A percentile compares a stretch with the other conserved stretches of the same genome.
These are phyloP conservation scores for Nakataea oryzae DNA, from an alignment of 2,329 filamentous ascomycete species.

Conservation along the genomic window DNA sequence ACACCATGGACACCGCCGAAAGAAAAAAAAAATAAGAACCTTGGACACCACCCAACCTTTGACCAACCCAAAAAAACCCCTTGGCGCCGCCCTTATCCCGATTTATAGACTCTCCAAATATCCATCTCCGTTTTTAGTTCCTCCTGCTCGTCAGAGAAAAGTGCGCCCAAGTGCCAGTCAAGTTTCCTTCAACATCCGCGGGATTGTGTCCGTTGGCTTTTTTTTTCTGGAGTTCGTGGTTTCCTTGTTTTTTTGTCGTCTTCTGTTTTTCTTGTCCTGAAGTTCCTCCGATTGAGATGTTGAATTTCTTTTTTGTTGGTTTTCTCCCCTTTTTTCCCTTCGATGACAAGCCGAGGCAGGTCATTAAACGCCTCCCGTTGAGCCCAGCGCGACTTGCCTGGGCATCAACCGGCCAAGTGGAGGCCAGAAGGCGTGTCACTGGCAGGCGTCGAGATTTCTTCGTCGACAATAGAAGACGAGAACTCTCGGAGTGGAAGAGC, in stretches of 20 bases:
- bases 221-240: background rate
- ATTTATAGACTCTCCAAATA: background rate
- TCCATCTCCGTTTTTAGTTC: background rate
- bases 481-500: too few species aligned
- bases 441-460: too few species aligned
- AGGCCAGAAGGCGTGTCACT: too few species aligned
- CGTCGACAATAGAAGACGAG: too few species aligned
- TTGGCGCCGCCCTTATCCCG: background rate
- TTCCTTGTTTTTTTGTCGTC: background rate
- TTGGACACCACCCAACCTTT: background rate
- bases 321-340: too few species aligned
- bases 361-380: too few species aligned
- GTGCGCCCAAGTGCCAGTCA: background rate
- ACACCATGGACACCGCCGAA: background rate
- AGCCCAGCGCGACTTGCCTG: too few species aligned
- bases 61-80: background rate
- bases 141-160: background rate
- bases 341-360: too few species aligned
- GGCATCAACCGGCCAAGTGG: too few species aligned
- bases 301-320: background rate
- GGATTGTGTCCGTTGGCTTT: background rate
- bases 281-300: background rate
- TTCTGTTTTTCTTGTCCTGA: background rate
- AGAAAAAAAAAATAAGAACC: background rate
- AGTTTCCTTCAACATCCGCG: background rate